Percentiles rank a stretch among this genome's conserved stretches.
Evolutionary conservation across 1,284 basidiomycete species (phyloP).

Genomic region (Testicularia cyperi): DNA sequence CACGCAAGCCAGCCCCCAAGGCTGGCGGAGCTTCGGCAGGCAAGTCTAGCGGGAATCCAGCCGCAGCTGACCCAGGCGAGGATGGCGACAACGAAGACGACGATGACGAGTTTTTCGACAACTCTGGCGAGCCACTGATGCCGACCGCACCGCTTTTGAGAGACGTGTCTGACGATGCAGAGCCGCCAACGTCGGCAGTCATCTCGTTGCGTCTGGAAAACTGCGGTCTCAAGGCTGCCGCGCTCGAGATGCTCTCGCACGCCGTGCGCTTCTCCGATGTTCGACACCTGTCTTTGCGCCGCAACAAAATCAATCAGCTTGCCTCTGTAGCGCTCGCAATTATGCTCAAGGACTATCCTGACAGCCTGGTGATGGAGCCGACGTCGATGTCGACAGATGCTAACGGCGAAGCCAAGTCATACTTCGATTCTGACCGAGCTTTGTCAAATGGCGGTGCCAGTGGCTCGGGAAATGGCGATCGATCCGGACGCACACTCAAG

Average conservation of each 20-base stretch:
- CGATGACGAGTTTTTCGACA: constrained; percentile 43
- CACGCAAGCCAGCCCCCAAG: background rate
- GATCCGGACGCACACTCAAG: constrained; percentile 7
- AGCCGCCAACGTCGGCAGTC: constrained; percentile 32
- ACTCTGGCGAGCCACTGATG: constrained; percentile 53
- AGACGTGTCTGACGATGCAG: constrained; percentile 28
- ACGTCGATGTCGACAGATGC: background rate
- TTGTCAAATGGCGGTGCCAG: background rate
- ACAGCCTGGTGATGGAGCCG: constrained; percentile 10
- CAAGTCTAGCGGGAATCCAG: background rate
- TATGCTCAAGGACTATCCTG: constrained; percentile 51
- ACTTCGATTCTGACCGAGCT: constrained; percentile 11
- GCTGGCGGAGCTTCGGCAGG: too few relatives aligned
- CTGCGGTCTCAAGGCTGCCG: constrained; percentile 42
- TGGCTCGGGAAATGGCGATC: background rate
- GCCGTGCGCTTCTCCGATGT: constrained; percentile 51
- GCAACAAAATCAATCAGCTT: constrained; percentile 42
- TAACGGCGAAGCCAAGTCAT: constrained; percentile 10
- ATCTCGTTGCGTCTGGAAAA: constrained; percentile 54
- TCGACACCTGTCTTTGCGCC: constrained; percentile 53
- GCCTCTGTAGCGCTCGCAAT: constrained; percentile 38
- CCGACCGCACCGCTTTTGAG: constrained; percentile 44
- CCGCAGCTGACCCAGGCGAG: background rate
- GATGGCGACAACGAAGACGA: constrained; percentile 20
- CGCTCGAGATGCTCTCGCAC: constrained; percentile 48